These are phyloP conservation scores for Passiflora organensis DNA, from an alignment of 345 rosid species.

Conservation along the genomic window DNA sequence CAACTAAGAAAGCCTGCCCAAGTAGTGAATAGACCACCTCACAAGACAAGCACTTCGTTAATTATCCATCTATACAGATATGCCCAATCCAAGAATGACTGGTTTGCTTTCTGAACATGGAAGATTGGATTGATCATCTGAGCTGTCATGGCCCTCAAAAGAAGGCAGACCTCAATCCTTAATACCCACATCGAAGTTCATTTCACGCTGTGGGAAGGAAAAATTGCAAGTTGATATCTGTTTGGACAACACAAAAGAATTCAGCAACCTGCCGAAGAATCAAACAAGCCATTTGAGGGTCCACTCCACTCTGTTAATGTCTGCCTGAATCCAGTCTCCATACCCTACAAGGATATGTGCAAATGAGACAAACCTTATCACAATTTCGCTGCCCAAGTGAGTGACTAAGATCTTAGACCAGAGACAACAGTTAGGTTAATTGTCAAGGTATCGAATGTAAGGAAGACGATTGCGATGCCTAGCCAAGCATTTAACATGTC, in stretches of 20 bases:
- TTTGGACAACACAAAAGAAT: background rate
- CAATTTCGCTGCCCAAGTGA: background rate
- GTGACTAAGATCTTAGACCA: background rate
- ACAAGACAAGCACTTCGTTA: too few species aligned
- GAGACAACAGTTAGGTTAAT: background rate
- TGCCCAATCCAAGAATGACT: background rate
- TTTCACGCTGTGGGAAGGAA: background rate
- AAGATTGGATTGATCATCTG: background rate
- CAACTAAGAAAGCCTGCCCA: too few species aligned
- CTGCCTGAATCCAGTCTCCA: conserved; percentile 1
- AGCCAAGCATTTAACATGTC: background rate
- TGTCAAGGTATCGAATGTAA: background rate
- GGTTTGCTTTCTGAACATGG: conserved; percentile 3
- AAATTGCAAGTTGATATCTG: background rate
- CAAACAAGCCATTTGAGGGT: conserved; percentile 1
- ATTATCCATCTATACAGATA: too few species aligned
- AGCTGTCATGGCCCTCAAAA: background rate
- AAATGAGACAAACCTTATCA: background rate
- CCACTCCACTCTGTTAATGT: background rate
- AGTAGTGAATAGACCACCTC: too few species aligned
- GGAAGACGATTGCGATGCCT: background rate
- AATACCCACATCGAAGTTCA: background rate
- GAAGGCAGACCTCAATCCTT: background rate
- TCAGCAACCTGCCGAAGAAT: conserved; percentile 1
- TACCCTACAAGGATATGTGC: conserved; percentile 5